Evolutionary conservation across 352 stramenopile species (phyloP).

Genomic region (Pythium myriotylum): DNA sequence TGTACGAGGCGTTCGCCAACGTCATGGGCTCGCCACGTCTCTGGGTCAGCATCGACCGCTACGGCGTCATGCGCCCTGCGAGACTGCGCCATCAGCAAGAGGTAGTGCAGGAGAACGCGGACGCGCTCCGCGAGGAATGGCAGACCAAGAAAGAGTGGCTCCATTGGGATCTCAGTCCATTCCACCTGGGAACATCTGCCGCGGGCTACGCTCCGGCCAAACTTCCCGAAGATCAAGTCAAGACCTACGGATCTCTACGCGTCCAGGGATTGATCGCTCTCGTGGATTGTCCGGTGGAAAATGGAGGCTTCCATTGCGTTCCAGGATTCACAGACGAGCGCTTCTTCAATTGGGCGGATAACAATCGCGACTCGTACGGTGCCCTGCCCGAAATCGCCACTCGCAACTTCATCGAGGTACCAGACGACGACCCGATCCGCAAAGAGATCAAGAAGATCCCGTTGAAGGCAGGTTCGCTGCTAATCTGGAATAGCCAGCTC

Average conservation of each 20-base stretch:
- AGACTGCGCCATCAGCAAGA: conserved; percentile 33
- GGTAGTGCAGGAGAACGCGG: conserved; percentile 32
- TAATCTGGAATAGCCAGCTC: conserved; percentile 56
- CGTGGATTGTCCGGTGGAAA: conserved; percentile 44
- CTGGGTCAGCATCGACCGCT: conserved; percentile 56
- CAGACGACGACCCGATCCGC: conserved; percentile 42
- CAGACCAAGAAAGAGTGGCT: conserved; percentile 59
- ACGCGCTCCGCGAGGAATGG: conserved; percentile 35
- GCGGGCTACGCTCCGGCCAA: conserved; percentile 38
- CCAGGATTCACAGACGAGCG: conserved; percentile 45
- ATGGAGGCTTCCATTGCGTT: conserved; percentile 54
- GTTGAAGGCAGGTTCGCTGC: conserved; percentile 46
- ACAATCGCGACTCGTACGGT: conserved; percentile 37
- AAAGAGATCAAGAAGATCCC: conserved; percentile 39
- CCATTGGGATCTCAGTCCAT: conserved; percentile 55
- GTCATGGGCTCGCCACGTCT: conserved; percentile 36
- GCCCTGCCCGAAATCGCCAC: conserved; percentile 33
- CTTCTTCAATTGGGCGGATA: conserved; percentile 49
- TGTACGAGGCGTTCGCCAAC: conserved; percentile 40
- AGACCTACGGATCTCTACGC: conserved; percentile 44
- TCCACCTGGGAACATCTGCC: conserved; percentile 50
- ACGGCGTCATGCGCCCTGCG: conserved; percentile 48
- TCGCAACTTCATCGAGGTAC: conserved; percentile 52
- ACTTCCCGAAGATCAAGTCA: conserved; percentile 15
- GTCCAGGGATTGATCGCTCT: conserved; percentile 48